Base-by-base conservation (phyloP, 2,329 filamentous ascomycete species). In the Plectosphaerella cucumerina region DNA sequence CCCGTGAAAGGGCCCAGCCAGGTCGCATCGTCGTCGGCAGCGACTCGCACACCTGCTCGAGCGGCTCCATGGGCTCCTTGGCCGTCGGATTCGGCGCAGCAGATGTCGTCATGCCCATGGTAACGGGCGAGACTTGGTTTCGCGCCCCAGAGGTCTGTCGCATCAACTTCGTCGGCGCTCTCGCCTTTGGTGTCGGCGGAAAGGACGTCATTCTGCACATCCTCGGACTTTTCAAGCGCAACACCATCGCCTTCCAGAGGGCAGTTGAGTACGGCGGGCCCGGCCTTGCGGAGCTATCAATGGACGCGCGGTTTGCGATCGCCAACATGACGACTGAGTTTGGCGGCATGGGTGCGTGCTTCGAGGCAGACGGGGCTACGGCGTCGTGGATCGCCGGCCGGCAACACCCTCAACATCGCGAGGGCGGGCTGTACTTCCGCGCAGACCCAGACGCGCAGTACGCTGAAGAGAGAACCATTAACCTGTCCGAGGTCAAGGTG, bases 101-200 rank as follows among this genome's bases (percentile, higher is more conserved):
- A 15, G 74, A 76, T 53, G 72, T 75, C 1, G 69, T 67, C 8
- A 66, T 76, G 60, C 62, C 69, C 1, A 59, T 77, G 31, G 67
- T 74, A 0, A 74, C 71, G 1, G 73, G 74, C 3, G 66, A 75
- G 52, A 75, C 69, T 0, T 77, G 73, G 73, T 72, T 77, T 59
- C 67, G 67, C 21, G 64, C 76, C 0, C 73, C 74, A 0, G 72
- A 76, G 52, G 64, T 63, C 2, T 61, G 72, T 20, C 60, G 66
- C 17, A 72, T 76, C 39, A 60, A 61, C 12, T 67, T 76, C 15
- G 55, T 70, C n/a, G 67, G 67, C 4, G 55, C 60, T 8, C 70
- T 68, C 0, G 50, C 51, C 0, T 55, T 58, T 6, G 71, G 72
- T 0, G 65, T 75, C 11, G 66, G 70, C 0, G 74, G 73, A 0